Percentiles rank a stretch among this genome's conserved stretches.
phyloP scores from a whole-genome alignment of 2,329 filamentous ascomycete species.

The Saccharata proteae region DNA sequence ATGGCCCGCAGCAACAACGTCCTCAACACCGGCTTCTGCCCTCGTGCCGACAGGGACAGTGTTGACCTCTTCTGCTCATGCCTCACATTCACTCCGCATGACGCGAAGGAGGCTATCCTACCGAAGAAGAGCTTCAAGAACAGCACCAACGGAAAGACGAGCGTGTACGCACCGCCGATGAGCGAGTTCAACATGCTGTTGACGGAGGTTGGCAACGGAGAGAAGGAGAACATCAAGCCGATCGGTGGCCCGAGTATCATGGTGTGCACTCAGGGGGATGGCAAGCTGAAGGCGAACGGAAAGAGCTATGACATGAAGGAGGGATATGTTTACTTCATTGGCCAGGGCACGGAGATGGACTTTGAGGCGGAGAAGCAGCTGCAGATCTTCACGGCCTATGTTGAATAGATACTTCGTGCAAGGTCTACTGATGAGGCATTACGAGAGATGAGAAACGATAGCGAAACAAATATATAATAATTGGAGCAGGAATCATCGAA shows the following conservation, averaged over 20 bases:
- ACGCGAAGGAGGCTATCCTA: constrained; percentile 56
- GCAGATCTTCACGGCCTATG: constrained; percentile 38
- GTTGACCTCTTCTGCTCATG: constrained; percentile 51
- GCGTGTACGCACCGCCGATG: constrained; percentile 53
- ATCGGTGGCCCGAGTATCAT: constrained; percentile 84
- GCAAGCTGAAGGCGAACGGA: constrained; percentile 48
- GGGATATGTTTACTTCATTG: constrained; percentile 57
- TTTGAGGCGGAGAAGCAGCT: constrained; percentile 32
- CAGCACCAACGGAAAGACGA: constrained; percentile 57
- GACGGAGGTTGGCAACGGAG: constrained; percentile 43
- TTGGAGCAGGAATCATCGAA: too few relatives aligned
- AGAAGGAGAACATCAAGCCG: constrained; percentile 41
- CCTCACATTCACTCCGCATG: constrained; percentile 53
- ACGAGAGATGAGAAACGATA: too few relatives aligned
- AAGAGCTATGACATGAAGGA: constrained; percentile 43
- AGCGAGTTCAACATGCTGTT: constrained; percentile 61
- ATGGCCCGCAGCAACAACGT: constrained; percentile 69
- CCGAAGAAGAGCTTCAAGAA: constrained; percentile 68
- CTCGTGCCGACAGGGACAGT: constrained; percentile 49
- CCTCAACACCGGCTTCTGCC: constrained; percentile 63
- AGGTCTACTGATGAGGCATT: too few relatives aligned
- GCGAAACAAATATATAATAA: too few relatives aligned
- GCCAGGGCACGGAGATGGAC: constrained; percentile 40
- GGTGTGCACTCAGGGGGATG: constrained; percentile 75
- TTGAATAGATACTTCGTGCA: too few relatives aligned